These are phyloP conservation scores for Prunus kanzakura DNA, from an alignment of 306 rosid species.

Conservation along the genomic window DNA sequence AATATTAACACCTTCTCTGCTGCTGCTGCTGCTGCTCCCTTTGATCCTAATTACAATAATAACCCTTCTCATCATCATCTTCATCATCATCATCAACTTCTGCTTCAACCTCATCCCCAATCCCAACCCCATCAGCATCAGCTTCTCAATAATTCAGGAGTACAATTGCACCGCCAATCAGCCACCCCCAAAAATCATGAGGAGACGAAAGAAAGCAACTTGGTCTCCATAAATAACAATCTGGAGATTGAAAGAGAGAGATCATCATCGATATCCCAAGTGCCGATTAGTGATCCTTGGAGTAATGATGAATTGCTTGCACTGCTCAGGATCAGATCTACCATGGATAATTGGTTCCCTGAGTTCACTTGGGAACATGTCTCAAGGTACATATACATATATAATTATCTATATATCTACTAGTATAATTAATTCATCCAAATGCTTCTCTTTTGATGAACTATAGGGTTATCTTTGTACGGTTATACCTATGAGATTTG, in stretches of 20 bases:
- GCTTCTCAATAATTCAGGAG: conserved; percentile 25
- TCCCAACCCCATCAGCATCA: conserved; percentile 7
- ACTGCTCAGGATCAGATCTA: conserved; percentile 80
- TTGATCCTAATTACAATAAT: conserved; percentile 2
- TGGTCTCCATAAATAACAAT: conserved; percentile 13
- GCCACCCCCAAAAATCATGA: conserved; percentile 22
- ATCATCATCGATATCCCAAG: not conserved
- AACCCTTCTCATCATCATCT: not conserved
- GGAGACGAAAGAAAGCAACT: conserved; percentile 16
- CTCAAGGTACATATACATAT: conserved; percentile 51
- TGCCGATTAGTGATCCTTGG: conserved; percentile 47
- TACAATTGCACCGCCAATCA: conserved; percentile 32
- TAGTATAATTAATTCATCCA: not conserved
- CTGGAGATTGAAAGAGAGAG: conserved; percentile 36
- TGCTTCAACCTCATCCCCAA: not conserved
- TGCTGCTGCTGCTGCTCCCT: not conserved
- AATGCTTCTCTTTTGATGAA: not conserved
- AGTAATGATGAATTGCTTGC: conserved; percentile 64
- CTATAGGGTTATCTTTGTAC: not conserved
- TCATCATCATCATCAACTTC: conserved; percentile 7
- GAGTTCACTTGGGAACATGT: conserved; percentile 85
- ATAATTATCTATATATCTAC: not conserved
- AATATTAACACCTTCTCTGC: not conserved
- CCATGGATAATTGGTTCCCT: conserved; percentile 67
- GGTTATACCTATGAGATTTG: not conserved